A percentile compares a stretch with the other conserved stretches of the same genome.
Conservation (phyloP, 352 stramenopile species). For the Phytopythium kandeliae region DNA sequence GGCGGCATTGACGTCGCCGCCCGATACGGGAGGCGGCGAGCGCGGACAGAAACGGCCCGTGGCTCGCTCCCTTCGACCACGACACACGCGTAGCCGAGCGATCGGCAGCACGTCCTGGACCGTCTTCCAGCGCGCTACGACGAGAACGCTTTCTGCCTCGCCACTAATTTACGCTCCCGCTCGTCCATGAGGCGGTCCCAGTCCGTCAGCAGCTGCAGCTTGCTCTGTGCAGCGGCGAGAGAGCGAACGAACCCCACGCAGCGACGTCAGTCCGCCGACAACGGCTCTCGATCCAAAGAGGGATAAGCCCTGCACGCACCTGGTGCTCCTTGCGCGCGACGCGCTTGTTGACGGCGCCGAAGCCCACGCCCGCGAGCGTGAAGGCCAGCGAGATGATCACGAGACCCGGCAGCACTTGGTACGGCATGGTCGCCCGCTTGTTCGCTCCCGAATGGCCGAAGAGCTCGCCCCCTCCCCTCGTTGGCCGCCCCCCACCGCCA, state of each 20-base stretch:
- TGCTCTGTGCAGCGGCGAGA: constrained; percentile 33
- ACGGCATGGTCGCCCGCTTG: constrained; percentile 52
- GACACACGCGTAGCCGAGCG: not conserved
- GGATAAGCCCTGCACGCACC: constrained; percentile 20
- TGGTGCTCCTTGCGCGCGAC: constrained; percentile 63
- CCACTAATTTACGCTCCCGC: constrained; percentile 59
- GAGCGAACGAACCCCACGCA: not conserved
- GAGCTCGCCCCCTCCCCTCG: not conserved
- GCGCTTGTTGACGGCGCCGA: constrained; percentile 71
- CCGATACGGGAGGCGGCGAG: not conserved
- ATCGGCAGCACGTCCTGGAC: not conserved
- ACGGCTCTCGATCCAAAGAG: not conserved
- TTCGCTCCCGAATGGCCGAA: constrained; percentile 4
- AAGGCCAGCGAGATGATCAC: constrained; percentile 71
- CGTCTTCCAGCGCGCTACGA: not conserved
- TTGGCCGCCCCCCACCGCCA: constrained; percentile 5
- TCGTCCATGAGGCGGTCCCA: constrained; percentile 84
- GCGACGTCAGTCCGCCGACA: not conserved
- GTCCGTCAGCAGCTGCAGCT: constrained; percentile 69
- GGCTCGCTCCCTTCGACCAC: not conserved
- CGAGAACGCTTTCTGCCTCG: constrained; percentile 20
- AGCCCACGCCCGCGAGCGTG: constrained; percentile 72
- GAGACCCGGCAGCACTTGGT: constrained; percentile 79
- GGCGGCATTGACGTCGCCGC: not conserved
- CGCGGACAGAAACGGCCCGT: not conserved